Percentiles rank a stretch among this genome's conserved stretches.
Evolutionary conservation across 345 rosid species (phyloP).

Genomic region (Rhizophora mangle): DNA sequence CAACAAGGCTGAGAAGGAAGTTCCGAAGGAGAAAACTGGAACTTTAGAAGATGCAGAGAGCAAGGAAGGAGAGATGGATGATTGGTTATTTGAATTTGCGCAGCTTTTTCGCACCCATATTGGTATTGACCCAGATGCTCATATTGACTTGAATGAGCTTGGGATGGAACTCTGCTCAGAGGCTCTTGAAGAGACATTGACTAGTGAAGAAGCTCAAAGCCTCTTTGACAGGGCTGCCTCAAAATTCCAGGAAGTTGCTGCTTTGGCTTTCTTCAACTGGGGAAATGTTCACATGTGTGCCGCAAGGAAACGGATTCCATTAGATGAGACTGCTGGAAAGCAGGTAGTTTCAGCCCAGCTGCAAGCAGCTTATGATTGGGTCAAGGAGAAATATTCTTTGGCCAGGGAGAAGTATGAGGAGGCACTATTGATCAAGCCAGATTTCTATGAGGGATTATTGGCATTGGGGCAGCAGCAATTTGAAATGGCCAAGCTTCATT

Average conservation of each 20-base stretch:
- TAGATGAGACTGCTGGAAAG: conserved; percentile 79
- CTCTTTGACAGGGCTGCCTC: conserved; percentile 90
- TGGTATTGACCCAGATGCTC: conserved; percentile 96
- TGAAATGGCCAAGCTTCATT: conserved; percentile 97
- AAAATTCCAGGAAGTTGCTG: conserved; percentile 97
- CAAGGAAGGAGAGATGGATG: conserved; percentile 94
- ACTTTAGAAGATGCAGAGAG: conserved; percentile 65
- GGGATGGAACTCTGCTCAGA: conserved; percentile 99
- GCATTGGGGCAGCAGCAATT: conserved; percentile 96
- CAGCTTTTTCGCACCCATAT: conserved; percentile 87
- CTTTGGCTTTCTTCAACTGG: conserved; percentile 96
- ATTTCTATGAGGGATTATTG: conserved; percentile 90
- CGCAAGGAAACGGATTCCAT: conserved; percentile 90
- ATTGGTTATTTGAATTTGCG: conserved; percentile 96
- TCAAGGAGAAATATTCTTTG: conserved; percentile 76
- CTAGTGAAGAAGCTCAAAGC: conserved; percentile 82
- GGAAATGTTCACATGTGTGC: conserved; percentile 99
- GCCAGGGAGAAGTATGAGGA: conserved; percentile 78
- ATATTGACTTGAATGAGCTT: conserved; percentile 85
- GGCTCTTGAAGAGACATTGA: conserved; percentile 93
- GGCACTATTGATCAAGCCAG: conserved; percentile 79
- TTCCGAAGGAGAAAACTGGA: conserved; percentile 46
- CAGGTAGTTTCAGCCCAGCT: conserved; percentile 66
- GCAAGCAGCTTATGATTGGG: conserved; percentile 89
- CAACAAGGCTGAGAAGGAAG: conserved; percentile 48